These are phyloP conservation scores for Lobulomyces angularis DNA, from an alignment of 192 early-diverging fungal species.

Conservation along the genomic window DNA sequence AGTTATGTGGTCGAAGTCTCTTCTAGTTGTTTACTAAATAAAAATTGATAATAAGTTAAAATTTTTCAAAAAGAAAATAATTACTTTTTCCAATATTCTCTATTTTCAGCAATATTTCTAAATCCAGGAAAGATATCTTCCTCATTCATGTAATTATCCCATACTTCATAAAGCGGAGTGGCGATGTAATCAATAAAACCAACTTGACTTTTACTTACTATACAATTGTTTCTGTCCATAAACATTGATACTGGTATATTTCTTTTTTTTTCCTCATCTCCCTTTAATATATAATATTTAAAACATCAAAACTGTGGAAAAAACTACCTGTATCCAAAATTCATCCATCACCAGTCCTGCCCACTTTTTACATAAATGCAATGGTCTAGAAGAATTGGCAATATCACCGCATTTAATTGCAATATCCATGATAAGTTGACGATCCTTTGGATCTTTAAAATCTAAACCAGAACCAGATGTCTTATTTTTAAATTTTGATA, in stretches of 20 bases:
- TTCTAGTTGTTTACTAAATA: too few relatives aligned
- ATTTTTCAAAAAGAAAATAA: too few relatives aligned
- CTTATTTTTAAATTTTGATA: constrained; percentile 47
- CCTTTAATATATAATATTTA: constrained; percentile 17
- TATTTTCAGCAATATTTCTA: constrained; percentile 10
- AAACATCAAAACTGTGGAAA: constrained; percentile 1
- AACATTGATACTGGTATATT: constrained; percentile 37
- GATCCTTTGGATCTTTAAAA: constrained; percentile 25
- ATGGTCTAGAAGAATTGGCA: constrained; percentile 34
- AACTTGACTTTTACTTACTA: constrained; percentile 42
- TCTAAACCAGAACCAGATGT: constrained; percentile 22
- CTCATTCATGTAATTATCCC: constrained; percentile 31
- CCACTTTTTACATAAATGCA: constrained; percentile 34
- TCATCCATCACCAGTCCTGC: constrained; percentile 44
- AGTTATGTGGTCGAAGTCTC: too few relatives aligned
- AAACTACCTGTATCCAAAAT: constrained; percentile 31
- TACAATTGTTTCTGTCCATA: constrained; percentile 40
- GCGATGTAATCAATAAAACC: constrained; percentile 53
- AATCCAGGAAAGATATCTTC: constrained; percentile 13
- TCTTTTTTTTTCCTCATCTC: constrained; percentile 33
- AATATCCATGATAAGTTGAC: constrained; percentile 34
- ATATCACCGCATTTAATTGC: constrained; percentile 51
- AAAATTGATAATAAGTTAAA: too few relatives aligned
- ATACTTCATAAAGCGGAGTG: constrained; percentile 38
- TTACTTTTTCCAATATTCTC: constrained; percentile 22